Base-by-base conservation (phyloP, 1,139 yeast genomes). In the Kodamaea sp. region DNA sequence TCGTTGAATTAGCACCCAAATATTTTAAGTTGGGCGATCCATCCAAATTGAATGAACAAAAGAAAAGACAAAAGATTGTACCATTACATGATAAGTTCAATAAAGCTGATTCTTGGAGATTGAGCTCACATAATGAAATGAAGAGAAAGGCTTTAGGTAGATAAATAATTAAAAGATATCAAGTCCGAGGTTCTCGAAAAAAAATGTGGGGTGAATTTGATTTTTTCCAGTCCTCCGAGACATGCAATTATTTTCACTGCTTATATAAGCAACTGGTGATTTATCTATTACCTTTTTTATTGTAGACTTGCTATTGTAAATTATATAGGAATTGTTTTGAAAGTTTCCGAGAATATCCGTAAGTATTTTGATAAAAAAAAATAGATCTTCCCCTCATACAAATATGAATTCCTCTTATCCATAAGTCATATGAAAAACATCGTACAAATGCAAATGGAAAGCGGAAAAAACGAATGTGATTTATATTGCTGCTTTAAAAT, bases 1-100 rank as follows among this genome's bases (percentile, higher is more conserved):
- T 92, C 31, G 70, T 83, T 6, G 89, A 85, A 50, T 75, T 79
- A 29, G 97, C 97, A 2, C 97, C 98, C 1, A 79, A 80, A 38
- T 90, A 83, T 60, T 92, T 86, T 72, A 80, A 81, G 57, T 73
- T 72, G 7, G 75, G 82, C 0, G 81, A 78, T 48, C 65, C 70
- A 1, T 45, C 54, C 9, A 57, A 59, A 35, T 39, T 65, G 32
- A 59, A 64, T 39, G 60, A 62, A 11, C 50, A 57, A 29, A 59
- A 60, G 41, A 79, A 75, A 50, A 57, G 63, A 28, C 52, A 50
- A 32, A 58, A 56, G 44, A 57, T 58, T 31, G 58, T 52, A 9
- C 95, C 95, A 3, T 60, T 86, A 45, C 75, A 71, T 54, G 78
- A 81, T 46, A 71, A 73, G 40, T 77, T 68, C 48, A 66, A 79